Base-by-base conservation (phyloP, 257 asterid species). In the Rubia yunnanensis region DNA sequence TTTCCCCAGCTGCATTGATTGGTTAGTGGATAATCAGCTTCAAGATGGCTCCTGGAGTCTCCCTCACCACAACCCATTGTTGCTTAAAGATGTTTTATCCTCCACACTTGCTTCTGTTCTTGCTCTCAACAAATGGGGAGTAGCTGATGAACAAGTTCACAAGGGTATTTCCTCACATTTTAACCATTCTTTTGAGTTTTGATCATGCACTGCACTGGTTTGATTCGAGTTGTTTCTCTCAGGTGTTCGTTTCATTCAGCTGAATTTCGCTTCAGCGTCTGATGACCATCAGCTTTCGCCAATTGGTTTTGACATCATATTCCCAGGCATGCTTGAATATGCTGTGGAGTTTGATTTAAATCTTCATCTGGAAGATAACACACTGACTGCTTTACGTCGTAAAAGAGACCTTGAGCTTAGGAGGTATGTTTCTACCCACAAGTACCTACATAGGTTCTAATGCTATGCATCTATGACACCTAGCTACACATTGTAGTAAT, bases 41-140 rank as follows among this genome's bases (percentile, higher is more conserved):
- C 63, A 15, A 44, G 88, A 92, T 78, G 99, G 99, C 32, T 92
- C 99, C 1, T 92, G 97, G 97, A 85, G 87, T 46, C 86, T 83
- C 66, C 91, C 95, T 41, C 94, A 89, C 71, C 94, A 81, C 58
- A 85, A 77, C 67, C 64, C 79, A 67, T 63, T 72, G 30, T 72
- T 92, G 41, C 82, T 71, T 61, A 92, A 87, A 73, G 97, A 89
- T 67, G 84, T 80, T 31, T 79, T 89, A 55, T 86, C 89, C 67
- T 89, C 95, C 56, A 89, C 99, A 17, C 73, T 92, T 73, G 99
- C 99, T 11, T 84, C 89, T 57, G 77, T 89, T 74, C 96, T 92
- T 74, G 96, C 97, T 0, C 95, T 92, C 48, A 83, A 76, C 72
- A 86, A 70, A 76, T 92, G 99, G 99, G 85, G 86, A 27, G 72